A percentile compares a stretch with the other conserved stretches of the same genome.
phyloP scores from a whole-genome alignment of 2,329 filamentous ascomycete species.

The Diaporthe sp. region DNA sequence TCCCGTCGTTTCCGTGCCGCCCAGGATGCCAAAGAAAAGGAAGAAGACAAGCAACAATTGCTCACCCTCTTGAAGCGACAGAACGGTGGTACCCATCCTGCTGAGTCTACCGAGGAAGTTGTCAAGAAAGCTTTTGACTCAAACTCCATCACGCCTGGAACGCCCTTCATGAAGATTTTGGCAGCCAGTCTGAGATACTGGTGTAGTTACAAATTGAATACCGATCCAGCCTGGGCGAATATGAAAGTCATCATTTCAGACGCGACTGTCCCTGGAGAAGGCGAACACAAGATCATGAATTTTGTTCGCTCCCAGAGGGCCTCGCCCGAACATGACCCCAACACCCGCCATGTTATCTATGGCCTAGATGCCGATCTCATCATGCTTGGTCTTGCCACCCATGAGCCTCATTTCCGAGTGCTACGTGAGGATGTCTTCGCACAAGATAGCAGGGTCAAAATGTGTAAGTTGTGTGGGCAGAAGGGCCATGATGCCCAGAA shows the following conservation, averaged over 20 bases:
- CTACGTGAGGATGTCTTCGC: constrained; percentile 97
- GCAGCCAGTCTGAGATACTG: constrained; percentile 93
- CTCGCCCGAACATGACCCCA: constrained; percentile 92
- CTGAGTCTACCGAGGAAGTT: constrained; percentile 72
- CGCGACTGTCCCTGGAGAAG: constrained; percentile 96
- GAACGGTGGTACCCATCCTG: constrained; percentile 74
- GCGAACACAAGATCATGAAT: constrained; percentile 99
- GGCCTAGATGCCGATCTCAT: constrained; percentile 98
- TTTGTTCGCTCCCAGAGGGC: constrained; percentile 95
- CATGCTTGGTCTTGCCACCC: constrained; percentile 96
- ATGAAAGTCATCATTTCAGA: constrained; percentile 99
- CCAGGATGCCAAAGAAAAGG: constrained; percentile 94
- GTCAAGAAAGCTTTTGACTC: constrained; percentile 94
- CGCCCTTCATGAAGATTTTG: constrained; percentile 98
- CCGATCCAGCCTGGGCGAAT: constrained; percentile 94
- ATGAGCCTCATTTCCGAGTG: constrained; percentile 97
- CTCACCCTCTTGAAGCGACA: constrained; percentile 87
- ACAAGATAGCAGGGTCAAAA: constrained; percentile 85
- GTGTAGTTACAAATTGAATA: constrained; percentile 98
- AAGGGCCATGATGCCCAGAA: constrained; percentile 90
- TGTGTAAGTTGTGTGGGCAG: constrained; percentile 92
- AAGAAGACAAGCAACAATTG: constrained; percentile 90
- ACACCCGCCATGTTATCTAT: constrained; percentile 98
- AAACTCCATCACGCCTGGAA: constrained; percentile 91
- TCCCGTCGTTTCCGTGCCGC: constrained; percentile 95